Conservation (phyloP, 352 stramenopile species). For the Elongisporangium undulatum region DNA sequence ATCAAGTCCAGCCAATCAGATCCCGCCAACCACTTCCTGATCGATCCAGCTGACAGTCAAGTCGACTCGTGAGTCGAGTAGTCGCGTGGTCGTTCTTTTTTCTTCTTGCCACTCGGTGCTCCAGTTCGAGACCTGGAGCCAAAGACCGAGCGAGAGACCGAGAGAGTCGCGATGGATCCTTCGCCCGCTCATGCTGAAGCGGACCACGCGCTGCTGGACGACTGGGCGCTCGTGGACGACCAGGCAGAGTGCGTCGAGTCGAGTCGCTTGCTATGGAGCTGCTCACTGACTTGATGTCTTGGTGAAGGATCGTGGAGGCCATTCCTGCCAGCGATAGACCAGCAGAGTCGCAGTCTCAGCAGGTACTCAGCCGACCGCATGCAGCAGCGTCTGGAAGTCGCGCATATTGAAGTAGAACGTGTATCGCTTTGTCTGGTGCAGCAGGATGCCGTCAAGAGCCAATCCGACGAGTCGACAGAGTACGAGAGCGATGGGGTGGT, state of each 20-base stretch:
- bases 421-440: neutral
- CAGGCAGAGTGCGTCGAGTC: conserved; percentile 45
- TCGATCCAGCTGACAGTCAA: neutral
- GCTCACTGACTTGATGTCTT: neutral
- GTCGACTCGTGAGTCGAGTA: neutral
- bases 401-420: neutral
- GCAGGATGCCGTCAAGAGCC: neutral
- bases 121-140: neutral
- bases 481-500: neutral
- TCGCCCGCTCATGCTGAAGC: conserved; percentile 12
- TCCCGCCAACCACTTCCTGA: neutral
- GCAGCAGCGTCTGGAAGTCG: neutral
- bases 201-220: conserved; percentile 28
- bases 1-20: neutral
- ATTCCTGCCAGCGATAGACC: neutral
- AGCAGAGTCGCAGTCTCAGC: neutral
- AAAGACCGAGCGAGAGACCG: neutral
- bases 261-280: neutral
- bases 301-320: conserved; percentile 38
- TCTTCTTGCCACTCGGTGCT: neutral
- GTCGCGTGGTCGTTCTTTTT: neutral
- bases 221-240: conserved; percentile 71
- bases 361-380: conserved; percentile 6
- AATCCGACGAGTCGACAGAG: neutral
- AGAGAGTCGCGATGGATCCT: conserved; percentile 14